Evolutionary conservation across 2,329 filamentous ascomycete species (phyloP).

Genomic region (Aciculosporium take): DNA sequence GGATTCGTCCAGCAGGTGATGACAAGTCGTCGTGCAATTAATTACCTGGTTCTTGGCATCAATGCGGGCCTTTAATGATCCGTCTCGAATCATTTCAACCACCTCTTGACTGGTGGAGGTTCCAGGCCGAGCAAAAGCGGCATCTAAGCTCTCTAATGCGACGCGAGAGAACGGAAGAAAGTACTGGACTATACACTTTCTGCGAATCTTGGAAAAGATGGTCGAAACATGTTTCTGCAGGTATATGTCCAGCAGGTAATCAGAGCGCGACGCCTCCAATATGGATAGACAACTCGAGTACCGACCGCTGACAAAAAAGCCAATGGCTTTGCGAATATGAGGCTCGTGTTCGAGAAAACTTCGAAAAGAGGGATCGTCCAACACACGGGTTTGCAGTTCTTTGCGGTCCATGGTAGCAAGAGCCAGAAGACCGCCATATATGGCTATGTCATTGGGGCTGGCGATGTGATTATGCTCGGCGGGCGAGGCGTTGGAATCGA

Average conservation of each 20-base stretch:
- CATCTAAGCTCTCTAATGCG: conserved; percentile 62
- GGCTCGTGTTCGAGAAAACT: conserved; percentile 84
- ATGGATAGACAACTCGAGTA: conserved; percentile 76
- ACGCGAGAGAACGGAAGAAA: conserved; percentile 82
- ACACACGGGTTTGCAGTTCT: conserved; percentile 58
- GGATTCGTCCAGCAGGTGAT: not conserved
- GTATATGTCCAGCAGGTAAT: conserved; percentile 85
- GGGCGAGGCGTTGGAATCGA: conserved; percentile 36
- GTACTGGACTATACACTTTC: conserved; percentile 88
- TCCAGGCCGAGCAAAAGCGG: conserved; percentile 54
- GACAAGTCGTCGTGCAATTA: no score
- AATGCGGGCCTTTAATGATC: conserved; percentile 62
- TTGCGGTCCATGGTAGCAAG: conserved; percentile 76
- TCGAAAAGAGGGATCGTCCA: conserved; percentile 71
- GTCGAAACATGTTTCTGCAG: conserved; percentile 57
- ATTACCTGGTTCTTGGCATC: conserved; percentile 69
- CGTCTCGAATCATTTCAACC: conserved; percentile 58
- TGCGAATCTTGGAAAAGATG: conserved; percentile 64
- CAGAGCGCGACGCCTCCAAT: conserved; percentile 64
- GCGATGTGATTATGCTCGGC: conserved; percentile 55
- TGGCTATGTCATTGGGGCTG: conserved; percentile 75
- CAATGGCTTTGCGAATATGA: conserved; percentile 82
- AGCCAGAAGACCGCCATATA: conserved; percentile 82
- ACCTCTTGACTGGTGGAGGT: conserved; percentile 60
- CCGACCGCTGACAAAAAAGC: conserved; percentile 77